Conservation (phyloP, 2,329 filamentous ascomycete species). For the Apiospora malaysiana region DNA sequence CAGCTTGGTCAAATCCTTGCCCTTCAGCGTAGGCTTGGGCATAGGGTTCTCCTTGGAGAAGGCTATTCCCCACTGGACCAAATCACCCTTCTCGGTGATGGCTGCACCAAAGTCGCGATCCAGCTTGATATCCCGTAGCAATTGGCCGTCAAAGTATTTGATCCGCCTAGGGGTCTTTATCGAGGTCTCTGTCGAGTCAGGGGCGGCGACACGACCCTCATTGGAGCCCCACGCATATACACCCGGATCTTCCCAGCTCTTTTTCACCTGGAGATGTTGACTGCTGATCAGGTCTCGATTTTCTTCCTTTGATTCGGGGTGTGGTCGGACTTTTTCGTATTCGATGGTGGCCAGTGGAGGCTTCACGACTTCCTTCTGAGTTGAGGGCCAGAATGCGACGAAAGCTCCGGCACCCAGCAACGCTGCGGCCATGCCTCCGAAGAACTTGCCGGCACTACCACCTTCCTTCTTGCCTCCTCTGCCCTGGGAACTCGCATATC, state of each 20-base stretch:
- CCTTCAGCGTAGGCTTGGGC: constrained; percentile 75
- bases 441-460: constrained; percentile 29
- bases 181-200: constrained; percentile 75
- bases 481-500: constrained; percentile 31
- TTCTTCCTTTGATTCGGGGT: constrained; percentile 69
- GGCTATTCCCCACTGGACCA: constrained; percentile 88
- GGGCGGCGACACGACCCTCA: constrained; percentile 80
- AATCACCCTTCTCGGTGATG: constrained; percentile 83
- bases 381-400: constrained; percentile 32
- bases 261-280: constrained; percentile 86
- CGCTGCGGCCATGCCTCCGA: constrained; percentile 34
- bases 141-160: constrained; percentile 79
- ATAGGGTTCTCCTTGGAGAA: constrained; percentile 69
- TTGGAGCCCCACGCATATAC: constrained; percentile 97
- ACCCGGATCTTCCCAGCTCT: constrained; percentile 81
- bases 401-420: constrained; percentile 32
- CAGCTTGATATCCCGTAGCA: constrained; percentile 87
- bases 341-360: constrained; percentile 58
- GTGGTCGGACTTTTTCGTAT: constrained; percentile 70
- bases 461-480: constrained; percentile 20
- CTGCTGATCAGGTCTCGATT: constrained; percentile 79
- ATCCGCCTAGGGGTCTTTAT: constrained; percentile 84
- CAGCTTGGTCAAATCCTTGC: constrained; percentile 80
- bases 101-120: constrained; percentile 84
- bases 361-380: constrained; percentile 31